Base-by-base conservation (phyloP, 108 stramenopile species). In the Cyclostephanos invisitatus region DNA sequence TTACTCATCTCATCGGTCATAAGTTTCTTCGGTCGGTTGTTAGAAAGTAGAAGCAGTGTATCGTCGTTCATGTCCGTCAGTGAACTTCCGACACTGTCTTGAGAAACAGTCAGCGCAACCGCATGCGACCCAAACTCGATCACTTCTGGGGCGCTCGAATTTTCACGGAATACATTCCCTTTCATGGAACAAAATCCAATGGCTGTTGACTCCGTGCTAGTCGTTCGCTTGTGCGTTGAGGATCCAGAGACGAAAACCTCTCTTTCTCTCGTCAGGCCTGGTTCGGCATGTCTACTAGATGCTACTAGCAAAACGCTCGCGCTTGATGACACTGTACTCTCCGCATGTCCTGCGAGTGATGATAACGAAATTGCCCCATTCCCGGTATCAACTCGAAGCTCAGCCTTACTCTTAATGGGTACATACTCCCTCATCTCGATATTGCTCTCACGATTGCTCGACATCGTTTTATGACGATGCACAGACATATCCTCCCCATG, bases 331-430 rank as follows among this genome's bases (percentile, higher is more conserved):
- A 14, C 44, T 3, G 12, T 46, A 2, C 17, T 0, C 0, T 46
- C 17, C 17, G 11, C 2, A 15, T 11, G 44, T 51, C 48, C 62
- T 50, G 18, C 29, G 6, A 51, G 9, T 1, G 32, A 50, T 5
- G 32, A 32, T 25, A 21, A 44, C 32, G 0, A 28, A 40, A 35
- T 49, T 22, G 54, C 47, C 38, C 17, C 32, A 32, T 46, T 15
- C 4, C 71, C 72, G 25, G 72, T 72, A 40, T 72, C 72, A 14
- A 72, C 62, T 22, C 59, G 62, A 20, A 72, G 72, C 54, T 72
- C 62, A 8, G 8, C 21, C 53, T 54, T 54, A 4, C 27, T 49
- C 62, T 37, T 35, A 32, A 20, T 46, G 44, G 44, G 15, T 46
- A 14, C 14, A 1, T 46, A 15, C 15, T 0, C 44, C 44, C 1